Base-by-base conservation (phyloP, 2,329 filamentous ascomycete species). In the Xylariaceae sp. region DNA sequence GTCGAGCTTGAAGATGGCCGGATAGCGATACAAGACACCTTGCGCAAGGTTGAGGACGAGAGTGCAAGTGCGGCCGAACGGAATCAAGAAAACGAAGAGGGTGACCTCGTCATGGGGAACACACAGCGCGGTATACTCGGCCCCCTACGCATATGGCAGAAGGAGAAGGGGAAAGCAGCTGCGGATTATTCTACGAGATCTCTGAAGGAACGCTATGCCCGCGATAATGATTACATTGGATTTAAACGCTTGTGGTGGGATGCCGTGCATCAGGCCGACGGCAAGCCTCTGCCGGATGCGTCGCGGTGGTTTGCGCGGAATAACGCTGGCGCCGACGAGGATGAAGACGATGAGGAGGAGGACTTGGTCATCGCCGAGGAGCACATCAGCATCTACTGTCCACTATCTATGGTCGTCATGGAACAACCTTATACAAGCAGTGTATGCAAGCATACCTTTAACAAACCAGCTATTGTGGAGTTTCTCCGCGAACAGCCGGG, bases 401-500 rank as follows among this genome's bases (percentile, higher is more conserved):
- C 89, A 0, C 71, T 93, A 17, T 89, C 88, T 0, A 76, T 92
- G 62, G 77, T 78, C 48, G 77, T 82, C 40, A 87, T 91, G 76
- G 75, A 78, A 37, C 81, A 91, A 49, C 90, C 90, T 0, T 86
- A 84, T 67, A 89, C 83, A 53, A 90, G 84, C 65, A 75, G 70
- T 12, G 83, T 84, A 62, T 93, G 90, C 76, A 86, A 83, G 53
- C 90, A 93, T 71, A 87, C 83, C 0, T 93, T 91, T 69, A 88
- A 93, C 68, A 87, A 84, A 71, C 67, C 71, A 1, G 84, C 85
- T 0, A 87, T 93, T 34, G 55, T 83, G 21, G 81, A 85, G 39
- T 87, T 78, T 70, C 79, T 79, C 52, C 59, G 63, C 19, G 45
- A 41, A n/a, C 67, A 64, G 57, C 67, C 47, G 49, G 74, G 63